Evolutionary conservation across 2,329 filamentous ascomycete species (phyloP).

Genomic region (Sclerotiophoma versabilis): DNA sequence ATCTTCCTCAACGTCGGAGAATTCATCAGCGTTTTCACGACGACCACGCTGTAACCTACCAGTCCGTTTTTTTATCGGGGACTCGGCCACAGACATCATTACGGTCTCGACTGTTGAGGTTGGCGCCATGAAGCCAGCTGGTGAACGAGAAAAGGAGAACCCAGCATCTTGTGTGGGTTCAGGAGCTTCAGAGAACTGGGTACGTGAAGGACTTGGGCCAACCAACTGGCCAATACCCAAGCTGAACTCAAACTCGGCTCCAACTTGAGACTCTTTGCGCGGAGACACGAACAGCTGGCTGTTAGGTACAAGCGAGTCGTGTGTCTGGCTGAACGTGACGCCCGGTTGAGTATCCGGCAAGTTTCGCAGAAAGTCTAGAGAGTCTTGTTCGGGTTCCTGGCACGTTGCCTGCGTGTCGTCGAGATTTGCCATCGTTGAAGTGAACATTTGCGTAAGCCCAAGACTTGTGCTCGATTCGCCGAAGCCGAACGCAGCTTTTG

Average conservation of each 20-base stretch:
- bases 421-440: constrained; percentile 80
- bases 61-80: constrained; percentile 69
- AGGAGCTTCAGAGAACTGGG: constrained; percentile 72
- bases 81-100: constrained; percentile 63
- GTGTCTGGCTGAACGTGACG: constrained; percentile 64
- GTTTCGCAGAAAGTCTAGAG: constrained; percentile 58
- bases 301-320: constrained; percentile 63
- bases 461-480: constrained; percentile 55
- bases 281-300: constrained; percentile 56
- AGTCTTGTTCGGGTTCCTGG: constrained; percentile 55
- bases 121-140: constrained; percentile 69
- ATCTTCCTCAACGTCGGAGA: constrained; percentile 57
- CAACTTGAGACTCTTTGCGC: constrained; percentile 31
- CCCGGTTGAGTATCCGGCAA: constrained; percentile 65
- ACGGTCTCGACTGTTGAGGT: constrained; percentile 76
- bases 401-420: constrained; percentile 48
- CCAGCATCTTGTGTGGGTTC: constrained; percentile 84
- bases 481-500: constrained; percentile 52
- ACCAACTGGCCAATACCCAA: constrained; percentile 49
- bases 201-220: constrained; percentile 51
- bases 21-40: constrained; percentile 47
- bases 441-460: constrained; percentile 88
- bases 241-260: constrained; percentile 32
- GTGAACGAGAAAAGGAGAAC: constrained; percentile 72
- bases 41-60: constrained; percentile 61